Evolutionary conservation across 2,329 filamentous ascomycete species (phyloP), one percentile per base, ranked within the genome.

Genomic region (Rhynchosporium graminicola): DNA sequence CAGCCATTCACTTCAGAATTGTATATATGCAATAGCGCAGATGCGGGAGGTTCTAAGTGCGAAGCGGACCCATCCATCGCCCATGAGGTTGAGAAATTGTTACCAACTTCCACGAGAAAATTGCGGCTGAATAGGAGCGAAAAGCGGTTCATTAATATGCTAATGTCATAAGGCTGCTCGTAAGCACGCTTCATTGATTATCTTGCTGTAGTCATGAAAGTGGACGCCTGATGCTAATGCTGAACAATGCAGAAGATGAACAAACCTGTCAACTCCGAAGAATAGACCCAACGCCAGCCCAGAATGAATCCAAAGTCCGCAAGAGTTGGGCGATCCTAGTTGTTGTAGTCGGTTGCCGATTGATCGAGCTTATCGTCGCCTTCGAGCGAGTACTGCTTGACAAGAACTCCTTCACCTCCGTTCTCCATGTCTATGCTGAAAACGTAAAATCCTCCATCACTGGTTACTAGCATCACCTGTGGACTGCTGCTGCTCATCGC

Each of bases 391-490:
- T 92, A 97, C 74, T 96, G 91, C 75, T 96, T 96, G 58, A 93
- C 87, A 69, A 99, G 77, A 55, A 90, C 91, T 0, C 95, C 95
- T 77, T 99, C 95, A 29, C 95, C 95, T 20, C 95, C 95, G 65
- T 91, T 90, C 70, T 96, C 93, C 80, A 99, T 85, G 74, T 99
- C 93, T 60, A 99, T 92, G 68, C 91, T 94, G 77, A 94, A 99
- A 36, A 98, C 89, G 70, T 95, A 97, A 73, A 97, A 98, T 29
- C 89, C 89, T 9, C 95, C 95, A 74, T 99, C 95, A 70, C 90
- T 97, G 0, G 95, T 99, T 13, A 97, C 93, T 0, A 98, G 91
- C 93, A 99, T 98, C 55, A 99, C 91, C 72, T 98, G 93, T 0
- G 95, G 95, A 31, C 90, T 93, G 74, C 88, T 96, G 72, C 89